These are phyloP conservation scores for Podospora anserina DNA, from an alignment of 495 filamentous ascomycete genomes.

Conservation along the genomic window DNA sequence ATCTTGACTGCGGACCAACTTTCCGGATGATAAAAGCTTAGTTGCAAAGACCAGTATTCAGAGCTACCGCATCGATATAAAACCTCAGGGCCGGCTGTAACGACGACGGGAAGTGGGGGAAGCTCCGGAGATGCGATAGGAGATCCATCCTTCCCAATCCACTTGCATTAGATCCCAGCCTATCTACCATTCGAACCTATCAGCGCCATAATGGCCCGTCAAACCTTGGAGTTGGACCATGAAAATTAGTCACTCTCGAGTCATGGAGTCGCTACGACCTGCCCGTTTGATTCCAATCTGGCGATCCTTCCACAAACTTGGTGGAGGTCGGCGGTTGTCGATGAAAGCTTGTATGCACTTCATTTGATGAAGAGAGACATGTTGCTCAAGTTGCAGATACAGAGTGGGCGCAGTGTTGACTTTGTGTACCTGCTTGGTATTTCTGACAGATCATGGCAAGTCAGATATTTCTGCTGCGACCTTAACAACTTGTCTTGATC, in stretches of 20 bases:
- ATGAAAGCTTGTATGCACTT: background rate
- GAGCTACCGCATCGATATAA: background rate
- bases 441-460: too few relatives aligned
- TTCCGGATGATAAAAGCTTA: background rate
- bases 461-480: too few relatives aligned
- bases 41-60: background rate
- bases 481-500: too few relatives aligned
- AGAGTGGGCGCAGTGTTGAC: too few relatives aligned
- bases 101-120: background rate
- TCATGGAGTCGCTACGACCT: background rate
- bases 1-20: background rate
- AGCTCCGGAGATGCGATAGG: background rate
- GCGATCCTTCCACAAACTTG: background rate
- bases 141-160: background rate
- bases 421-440: too few relatives aligned
- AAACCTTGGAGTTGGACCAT: background rate
- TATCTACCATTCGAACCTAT: background rate
- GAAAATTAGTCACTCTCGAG: background rate
- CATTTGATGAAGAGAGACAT: background rate
- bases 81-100: background rate
- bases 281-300: constrained; percentile 2
- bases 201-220: background rate
- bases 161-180: background rate
- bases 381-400: background rate
- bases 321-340: background rate